Evolutionary conservation across 2,329 filamentous ascomycete genomes (phyloP).

Genomic region (Claviceps pazoutovae): DNA sequence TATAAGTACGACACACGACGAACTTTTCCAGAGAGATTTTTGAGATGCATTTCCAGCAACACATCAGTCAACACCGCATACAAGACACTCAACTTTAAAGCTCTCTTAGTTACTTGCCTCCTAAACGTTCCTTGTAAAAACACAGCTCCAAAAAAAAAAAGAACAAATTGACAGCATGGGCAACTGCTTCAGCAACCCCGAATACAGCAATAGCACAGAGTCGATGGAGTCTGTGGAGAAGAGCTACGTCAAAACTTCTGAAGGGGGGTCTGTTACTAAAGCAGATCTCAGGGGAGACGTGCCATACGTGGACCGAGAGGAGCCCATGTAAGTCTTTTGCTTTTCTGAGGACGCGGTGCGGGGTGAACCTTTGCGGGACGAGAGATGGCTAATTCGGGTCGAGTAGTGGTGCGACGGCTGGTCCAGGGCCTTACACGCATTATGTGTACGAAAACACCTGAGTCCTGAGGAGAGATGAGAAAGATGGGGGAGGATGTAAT

Average conservation of each 20-base stretch:
- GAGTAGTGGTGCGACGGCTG: neutral
- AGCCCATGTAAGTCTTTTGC: neutral
- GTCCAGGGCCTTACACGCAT: neutral
- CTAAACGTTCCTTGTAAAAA: too few species aligned
- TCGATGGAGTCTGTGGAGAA: neutral
- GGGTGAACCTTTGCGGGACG: neutral
- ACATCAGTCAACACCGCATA: neutral
- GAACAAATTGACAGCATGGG: neutral
- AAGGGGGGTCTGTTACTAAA: neutral
- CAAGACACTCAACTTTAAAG: neutral
- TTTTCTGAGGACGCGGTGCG: neutral
- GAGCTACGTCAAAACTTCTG: neutral
- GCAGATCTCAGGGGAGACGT: neutral
- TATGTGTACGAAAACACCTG: neutral
- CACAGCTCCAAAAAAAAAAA: neutral
- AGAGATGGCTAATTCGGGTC: neutral
- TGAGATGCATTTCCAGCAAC: too few species aligned
- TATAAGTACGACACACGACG: too few species aligned
- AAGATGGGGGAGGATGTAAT: too few species aligned
- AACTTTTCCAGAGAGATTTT: too few species aligned
- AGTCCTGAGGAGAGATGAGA: too few species aligned
- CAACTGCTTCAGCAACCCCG: neutral
- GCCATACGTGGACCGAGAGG: neutral
- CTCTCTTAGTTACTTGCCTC: fast-evolving
- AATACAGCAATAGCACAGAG: neutral